Evolutionary conservation across 75 land plant species (phyloP).

Genomic region (Larix kaempferi): DNA sequence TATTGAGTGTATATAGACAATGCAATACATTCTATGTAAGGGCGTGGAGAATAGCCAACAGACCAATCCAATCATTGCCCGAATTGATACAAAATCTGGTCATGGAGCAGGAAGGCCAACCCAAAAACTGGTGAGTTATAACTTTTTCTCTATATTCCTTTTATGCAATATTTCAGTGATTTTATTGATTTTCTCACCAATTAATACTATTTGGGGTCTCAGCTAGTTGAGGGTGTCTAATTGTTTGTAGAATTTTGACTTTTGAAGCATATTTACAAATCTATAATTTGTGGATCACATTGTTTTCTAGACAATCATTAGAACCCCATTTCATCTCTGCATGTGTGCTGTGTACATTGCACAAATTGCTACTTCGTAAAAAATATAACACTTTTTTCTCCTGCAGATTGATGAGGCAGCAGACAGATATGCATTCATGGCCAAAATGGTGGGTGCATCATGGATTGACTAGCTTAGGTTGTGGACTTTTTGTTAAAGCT

Average conservation of each 20-base stretch:
- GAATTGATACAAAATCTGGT: constrained; percentile 95
- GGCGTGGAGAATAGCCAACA: constrained; percentile 68
- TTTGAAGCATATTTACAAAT: too few relatives aligned
- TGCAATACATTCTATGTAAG: constrained; percentile 83
- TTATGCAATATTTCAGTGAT: too few relatives aligned
- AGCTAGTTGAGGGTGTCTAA: too few relatives aligned
- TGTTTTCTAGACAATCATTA: too few relatives aligned
- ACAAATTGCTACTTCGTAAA: too few relatives aligned
- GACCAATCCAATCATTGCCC: constrained; percentile 84
- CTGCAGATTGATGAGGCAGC: constrained; percentile 84
- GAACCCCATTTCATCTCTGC: too few relatives aligned
- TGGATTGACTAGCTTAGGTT: constrained; percentile 58
- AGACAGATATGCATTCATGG: constrained; percentile 82
- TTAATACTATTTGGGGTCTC: too few relatives aligned
- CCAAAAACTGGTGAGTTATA: constrained; percentile 55
- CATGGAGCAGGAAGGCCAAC: constrained; percentile 97
- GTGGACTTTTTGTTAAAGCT: too few relatives aligned
- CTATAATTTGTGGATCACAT: too few relatives aligned
- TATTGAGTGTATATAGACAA: constrained; percentile 42
- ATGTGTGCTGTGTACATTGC: too few relatives aligned
- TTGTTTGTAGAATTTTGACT: too few relatives aligned
- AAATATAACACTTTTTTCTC: background rate
- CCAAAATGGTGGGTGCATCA: constrained; percentile 59
- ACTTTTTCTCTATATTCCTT: background rate
- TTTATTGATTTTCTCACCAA: too few relatives aligned